Evolutionary conservation across 2,329 filamentous ascomycete species (phyloP).

Genomic region (Stagonosporopsis tanaceti): DNA sequence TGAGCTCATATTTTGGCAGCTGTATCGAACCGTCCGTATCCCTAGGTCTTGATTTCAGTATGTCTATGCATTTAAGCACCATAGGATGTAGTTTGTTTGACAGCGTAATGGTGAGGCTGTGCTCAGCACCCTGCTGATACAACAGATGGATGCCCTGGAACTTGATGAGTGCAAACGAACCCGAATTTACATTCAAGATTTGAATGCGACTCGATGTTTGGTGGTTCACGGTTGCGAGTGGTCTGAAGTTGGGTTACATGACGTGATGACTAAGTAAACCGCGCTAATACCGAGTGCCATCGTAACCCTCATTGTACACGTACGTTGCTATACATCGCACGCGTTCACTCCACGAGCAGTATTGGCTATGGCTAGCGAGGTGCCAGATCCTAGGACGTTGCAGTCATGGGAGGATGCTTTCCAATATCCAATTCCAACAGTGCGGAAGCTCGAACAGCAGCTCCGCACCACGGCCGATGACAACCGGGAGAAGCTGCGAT

Average conservation of each 20-base stretch:
- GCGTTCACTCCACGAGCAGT: not conserved
- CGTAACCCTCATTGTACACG: conserved; percentile 18
- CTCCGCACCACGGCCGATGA: conserved; percentile 68
- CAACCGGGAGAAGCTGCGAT: conserved; percentile 71
- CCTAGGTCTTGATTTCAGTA: too few relatives aligned
- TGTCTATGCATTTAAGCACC: too few relatives aligned
- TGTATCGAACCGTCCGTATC: too few relatives aligned
- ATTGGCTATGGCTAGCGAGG: conserved; percentile 60
- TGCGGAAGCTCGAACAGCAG: conserved; percentile 70
- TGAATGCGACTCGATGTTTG: too few relatives aligned
- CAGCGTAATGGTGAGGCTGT: too few relatives aligned
- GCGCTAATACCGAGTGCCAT: conserved; percentile 12
- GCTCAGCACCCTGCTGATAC: too few relatives aligned
- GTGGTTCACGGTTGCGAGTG: not conserved
- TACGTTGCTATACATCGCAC: conserved; percentile 11
- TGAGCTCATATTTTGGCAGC: too few relatives aligned
- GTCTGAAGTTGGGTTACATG: not conserved
- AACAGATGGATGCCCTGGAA: too few relatives aligned
- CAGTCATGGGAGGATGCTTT: conserved; percentile 73
- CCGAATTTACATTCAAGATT: too few relatives aligned
- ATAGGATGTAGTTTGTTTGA: too few relatives aligned
- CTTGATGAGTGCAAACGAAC: too few relatives aligned
- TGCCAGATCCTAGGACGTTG: conserved; percentile 64
- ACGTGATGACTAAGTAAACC: conserved; percentile 13
- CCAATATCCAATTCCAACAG: conserved; percentile 68